A percentile compares a stretch with the other conserved stretches of the same genome.
phyloP scores from a whole-genome alignment of 2,329 filamentous ascomycete species.

The Aspergillus melleus region DNA sequence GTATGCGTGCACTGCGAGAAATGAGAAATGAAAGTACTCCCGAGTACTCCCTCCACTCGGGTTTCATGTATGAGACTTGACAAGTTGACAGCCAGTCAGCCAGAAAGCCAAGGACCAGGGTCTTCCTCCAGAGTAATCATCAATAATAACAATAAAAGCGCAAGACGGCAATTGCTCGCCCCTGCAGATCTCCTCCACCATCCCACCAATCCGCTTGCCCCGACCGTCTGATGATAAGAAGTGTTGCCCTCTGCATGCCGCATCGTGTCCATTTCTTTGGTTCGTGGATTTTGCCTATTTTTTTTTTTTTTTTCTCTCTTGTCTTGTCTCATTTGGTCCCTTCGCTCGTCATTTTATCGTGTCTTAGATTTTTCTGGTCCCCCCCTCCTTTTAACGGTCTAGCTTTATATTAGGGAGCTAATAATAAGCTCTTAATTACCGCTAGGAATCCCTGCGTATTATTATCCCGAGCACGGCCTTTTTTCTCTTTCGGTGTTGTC shows the following conservation, averaged over 20 bases:
- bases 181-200: conserved; percentile 6
- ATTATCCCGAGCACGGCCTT: not conserved
- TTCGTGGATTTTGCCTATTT: not conserved
- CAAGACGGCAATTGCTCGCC: not conserved
- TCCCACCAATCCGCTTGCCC: conserved; percentile 7
- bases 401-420: not conserved
- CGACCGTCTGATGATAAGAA: conserved; percentile 2
- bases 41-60: not conserved
- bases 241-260: not conserved
- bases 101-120: not conserved
- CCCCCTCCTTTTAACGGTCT: not conserved
- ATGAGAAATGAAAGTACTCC: not conserved
- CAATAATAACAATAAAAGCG: not conserved
- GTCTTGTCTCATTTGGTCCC: not conserved
- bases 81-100: not conserved
- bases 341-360: not conserved
- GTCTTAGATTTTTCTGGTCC: not conserved
- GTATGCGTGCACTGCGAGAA: not conserved
- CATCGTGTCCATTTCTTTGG: conserved; percentile 8
- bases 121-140: not conserved
- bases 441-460: not conserved
- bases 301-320: not conserved
- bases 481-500: not conserved
- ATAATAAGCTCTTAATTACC: not conserved
- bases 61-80: not conserved